Evolutionary conservation across 805 yeast genomes (phyloP).

Genomic region (Cyberlindnera japonica): DNA sequence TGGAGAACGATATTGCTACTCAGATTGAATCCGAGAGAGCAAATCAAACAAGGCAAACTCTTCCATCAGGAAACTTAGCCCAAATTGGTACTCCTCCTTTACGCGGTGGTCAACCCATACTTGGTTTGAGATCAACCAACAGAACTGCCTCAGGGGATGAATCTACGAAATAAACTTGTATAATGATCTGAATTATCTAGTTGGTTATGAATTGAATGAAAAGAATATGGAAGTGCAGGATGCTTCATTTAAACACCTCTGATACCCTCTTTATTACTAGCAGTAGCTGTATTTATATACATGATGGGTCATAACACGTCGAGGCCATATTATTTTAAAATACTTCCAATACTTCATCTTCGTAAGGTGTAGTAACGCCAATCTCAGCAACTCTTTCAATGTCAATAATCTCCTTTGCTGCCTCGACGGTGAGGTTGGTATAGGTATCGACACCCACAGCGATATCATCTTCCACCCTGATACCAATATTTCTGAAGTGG

Average conservation of each 20-base stretch:
- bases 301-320: too few species aligned
- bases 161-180: too few species aligned
- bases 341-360: constrained; percentile 38
- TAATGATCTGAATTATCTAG: too few species aligned
- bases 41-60: background rate
- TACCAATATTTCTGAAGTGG: constrained; percentile 82
- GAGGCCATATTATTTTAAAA: too few species aligned
- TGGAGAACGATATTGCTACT: constrained; percentile 11
- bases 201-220: background rate
- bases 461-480: constrained; percentile 91
- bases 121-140: too few species aligned
- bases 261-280: background rate
- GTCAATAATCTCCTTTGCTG: constrained; percentile 82
- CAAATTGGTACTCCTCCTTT: too few species aligned
- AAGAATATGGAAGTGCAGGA: background rate
- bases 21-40: background rate
- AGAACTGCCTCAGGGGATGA: constrained; percentile 3
- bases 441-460: constrained; percentile 64
- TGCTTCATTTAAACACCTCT: too few species aligned
- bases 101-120: too few species aligned
- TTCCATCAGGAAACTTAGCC: too few species aligned
- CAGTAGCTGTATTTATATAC: background rate
- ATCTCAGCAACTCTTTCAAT: constrained; percentile 63
- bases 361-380: constrained; percentile 52
- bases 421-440: constrained; percentile 70